Evolutionary conservation across 1,284 basidiomycete species (phyloP).

Genomic region (Bondarzewia mesenterica): DNA sequence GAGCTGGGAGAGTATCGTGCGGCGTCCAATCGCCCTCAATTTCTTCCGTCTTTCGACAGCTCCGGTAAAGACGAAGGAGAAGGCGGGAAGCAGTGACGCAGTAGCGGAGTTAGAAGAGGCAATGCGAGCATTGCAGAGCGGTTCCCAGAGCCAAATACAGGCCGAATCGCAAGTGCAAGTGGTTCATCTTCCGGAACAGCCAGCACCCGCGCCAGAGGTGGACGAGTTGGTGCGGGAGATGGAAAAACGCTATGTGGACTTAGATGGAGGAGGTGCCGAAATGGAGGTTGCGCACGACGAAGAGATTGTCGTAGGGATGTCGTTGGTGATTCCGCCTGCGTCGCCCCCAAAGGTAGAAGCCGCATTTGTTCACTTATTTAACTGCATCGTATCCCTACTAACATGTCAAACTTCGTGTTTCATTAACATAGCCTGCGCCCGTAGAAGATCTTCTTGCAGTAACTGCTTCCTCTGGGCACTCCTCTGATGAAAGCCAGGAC

Average conservation of each 20-base stretch:
- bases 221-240: constrained; percentile 1
- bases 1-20: not conserved
- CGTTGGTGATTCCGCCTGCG: not conserved
- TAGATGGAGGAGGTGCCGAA: not conserved
- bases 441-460: not conserved
- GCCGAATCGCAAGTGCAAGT: not conserved
- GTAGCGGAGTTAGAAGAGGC: not conserved
- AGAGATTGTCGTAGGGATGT: not conserved
- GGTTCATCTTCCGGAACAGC: not conserved
- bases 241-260: constrained; percentile 1
- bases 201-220: not conserved
- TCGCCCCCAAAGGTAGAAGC: not conserved
- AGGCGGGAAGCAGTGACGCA: not conserved
- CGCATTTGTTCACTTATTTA: no score
- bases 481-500: constrained; percentile 4
- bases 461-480: not conserved
- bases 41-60: not conserved
- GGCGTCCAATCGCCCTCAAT: not conserved
- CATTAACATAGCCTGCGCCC: not conserved
- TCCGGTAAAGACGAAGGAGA: not conserved
- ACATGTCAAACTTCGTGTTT: no score
- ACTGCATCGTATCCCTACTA: no score
- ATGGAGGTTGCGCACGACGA: not conserved
- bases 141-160: not conserved
- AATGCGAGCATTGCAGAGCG: not conserved